Base-by-base conservation (phyloP, 495 filamentous ascomycete species). In the Tuber umbilicatum region DNA sequence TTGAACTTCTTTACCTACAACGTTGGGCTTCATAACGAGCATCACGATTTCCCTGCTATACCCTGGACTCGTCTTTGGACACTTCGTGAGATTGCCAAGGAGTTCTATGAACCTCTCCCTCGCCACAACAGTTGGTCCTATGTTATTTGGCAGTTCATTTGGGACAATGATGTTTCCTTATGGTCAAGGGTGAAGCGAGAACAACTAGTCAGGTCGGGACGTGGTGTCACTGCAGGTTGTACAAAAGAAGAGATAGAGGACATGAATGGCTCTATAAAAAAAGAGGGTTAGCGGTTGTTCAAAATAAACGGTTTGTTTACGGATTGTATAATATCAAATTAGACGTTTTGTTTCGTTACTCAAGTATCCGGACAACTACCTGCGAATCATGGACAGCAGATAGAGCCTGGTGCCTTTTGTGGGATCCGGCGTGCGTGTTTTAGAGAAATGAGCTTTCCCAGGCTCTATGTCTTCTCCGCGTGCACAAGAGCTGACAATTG, bases 11-110 rank as follows among this genome's bases (percentile, higher is more conserved):
- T 99, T 31, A 97, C 94, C 1, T 99, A 97, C 84, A 98, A 99
- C 77, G 95, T 99, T 16, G 95, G 95, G 27, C 83, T 97, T 78
- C 95, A 99, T 83, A 99, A 99, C 80, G 95, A 99, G 85, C 95
- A 99, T 84, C 95, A 99, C 81, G 95, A 99, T 83, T 99, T 99
- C 85, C 95, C 95, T 37, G 95, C 96, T 37, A 88, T 99, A 70
- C 94, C 95, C 3, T 99, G 95, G 95, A 97, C 93, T 5, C 86
- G 89, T 10, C 86, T 99, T 38, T 90, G 91, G 5, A 84, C 83
- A 77, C 84, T 99, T 73, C 88, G 93, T 81, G 83, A 87, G 75
- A 91, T 97, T n/a, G 95, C 95, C 14, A 87, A 86, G 73, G 95
- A 98, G 83, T 99, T 97, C 83, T 99, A 99, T 83, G 89, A 89